phyloP scores from a whole-genome alignment of 2,329 filamentous ascomycete species.

The Talaromyces sp. region DNA sequence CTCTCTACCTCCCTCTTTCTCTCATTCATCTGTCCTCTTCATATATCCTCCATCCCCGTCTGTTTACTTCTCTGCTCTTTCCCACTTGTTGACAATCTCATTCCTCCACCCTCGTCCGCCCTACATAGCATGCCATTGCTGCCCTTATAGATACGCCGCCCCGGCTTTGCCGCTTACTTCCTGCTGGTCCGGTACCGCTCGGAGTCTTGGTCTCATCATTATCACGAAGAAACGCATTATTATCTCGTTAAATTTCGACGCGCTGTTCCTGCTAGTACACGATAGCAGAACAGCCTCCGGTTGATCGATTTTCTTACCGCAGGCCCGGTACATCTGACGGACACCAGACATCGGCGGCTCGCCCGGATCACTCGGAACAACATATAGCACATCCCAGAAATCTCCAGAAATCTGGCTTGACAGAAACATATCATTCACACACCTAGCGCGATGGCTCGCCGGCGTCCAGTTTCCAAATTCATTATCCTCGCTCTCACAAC shows the following conservation, averaged over 20 bases:
- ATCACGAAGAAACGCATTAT: conserved; percentile 11
- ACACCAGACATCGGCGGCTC: neutral
- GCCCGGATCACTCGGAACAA: neutral
- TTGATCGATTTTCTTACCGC: neutral
- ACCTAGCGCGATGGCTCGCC: conserved; percentile 33
- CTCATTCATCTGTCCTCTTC: neutral
- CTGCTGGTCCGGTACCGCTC: conserved; percentile 26
- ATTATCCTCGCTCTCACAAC: conserved; percentile 40
- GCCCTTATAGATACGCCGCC: neutral
- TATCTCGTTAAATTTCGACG: neutral
- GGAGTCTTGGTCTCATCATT: conserved; percentile 14
- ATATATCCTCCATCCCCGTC: neutral
- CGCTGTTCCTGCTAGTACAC: neutral
- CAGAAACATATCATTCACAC: neutral
- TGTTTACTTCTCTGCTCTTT: neutral
- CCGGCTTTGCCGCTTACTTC: conserved; percentile 23
- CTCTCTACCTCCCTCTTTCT: conserved; percentile 10
- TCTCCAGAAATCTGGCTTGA: neutral
- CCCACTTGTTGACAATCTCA: neutral
- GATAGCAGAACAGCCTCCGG: neutral
- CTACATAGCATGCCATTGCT: neutral
- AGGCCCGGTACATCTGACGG: conserved; percentile 1
- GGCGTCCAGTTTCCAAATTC: conserved; percentile 33
- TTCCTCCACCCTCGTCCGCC: neutral
- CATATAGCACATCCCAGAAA: neutral